These are phyloP conservation scores for Saccharum spontaneum DNA, from an alignment of 176 grass and related monocot genomes.

Conservation along the genomic window DNA sequence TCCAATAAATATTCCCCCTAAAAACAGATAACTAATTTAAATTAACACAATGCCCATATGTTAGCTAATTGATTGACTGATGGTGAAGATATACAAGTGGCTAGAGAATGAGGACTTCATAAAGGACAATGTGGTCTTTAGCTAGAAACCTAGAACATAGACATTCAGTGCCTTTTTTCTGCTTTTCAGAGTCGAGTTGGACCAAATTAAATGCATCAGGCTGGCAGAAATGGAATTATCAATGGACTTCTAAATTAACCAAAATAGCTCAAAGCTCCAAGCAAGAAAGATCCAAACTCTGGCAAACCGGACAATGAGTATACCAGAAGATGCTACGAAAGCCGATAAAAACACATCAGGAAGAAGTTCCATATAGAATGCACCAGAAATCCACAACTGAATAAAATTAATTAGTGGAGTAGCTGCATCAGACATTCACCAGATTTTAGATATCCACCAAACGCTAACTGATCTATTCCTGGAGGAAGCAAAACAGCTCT, in stretches of 20 bases:
- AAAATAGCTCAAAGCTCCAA: not conserved
- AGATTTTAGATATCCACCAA: constrained; percentile 90
- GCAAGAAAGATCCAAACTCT: not conserved
- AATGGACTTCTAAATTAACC: constrained; percentile 17
- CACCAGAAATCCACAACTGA: not conserved
- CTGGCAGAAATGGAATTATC: constrained; percentile 15
- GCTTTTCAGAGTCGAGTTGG: not conserved
- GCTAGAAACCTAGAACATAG: not conserved
- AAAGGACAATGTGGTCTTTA: not conserved
- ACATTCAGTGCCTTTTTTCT: not conserved
- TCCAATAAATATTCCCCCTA: not conserved
- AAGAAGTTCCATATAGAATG: constrained; percentile 16
- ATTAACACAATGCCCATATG: not conserved
- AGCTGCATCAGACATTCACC: constrained; percentile 45
- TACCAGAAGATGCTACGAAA: constrained; percentile 26
- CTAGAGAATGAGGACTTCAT: not conserved
- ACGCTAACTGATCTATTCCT: constrained; percentile 73
- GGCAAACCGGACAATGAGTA: not conserved
- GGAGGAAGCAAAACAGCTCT: constrained; percentile 83
- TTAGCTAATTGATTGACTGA: not conserved
- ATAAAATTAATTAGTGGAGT: not conserved
- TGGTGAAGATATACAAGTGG: not conserved
- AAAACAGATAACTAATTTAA: not conserved
- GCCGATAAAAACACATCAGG: not conserved
- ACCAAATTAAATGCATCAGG: constrained; percentile 20